phyloP scores from a whole-genome alignment of 2,329 filamentous ascomycete species.

The Dothideomycetes sp. region DNA sequence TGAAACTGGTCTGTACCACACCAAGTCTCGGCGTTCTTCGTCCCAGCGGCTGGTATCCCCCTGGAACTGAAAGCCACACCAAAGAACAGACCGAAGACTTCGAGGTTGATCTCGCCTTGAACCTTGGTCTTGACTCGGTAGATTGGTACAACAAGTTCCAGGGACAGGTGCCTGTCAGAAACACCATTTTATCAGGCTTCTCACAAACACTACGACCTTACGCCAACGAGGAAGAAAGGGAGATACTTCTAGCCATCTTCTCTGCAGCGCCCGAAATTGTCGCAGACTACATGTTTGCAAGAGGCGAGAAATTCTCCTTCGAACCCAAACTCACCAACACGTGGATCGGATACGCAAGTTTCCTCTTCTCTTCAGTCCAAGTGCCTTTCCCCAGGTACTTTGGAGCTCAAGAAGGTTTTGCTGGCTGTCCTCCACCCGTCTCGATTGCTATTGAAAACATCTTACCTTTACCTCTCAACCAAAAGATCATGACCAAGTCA shows the following conservation, averaged over 20 bases:
- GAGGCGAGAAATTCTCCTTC: constrained; percentile 56
- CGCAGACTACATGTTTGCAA: constrained; percentile 71
- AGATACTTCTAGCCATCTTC: constrained; percentile 74
- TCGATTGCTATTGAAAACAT: constrained; percentile 77
- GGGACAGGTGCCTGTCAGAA: constrained; percentile 63
- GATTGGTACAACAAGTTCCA: constrained; percentile 47
- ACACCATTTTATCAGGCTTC: constrained; percentile 70
- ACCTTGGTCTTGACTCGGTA: constrained; percentile 62
- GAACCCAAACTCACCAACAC: constrained; percentile 87
- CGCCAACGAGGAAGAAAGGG: constrained; percentile 68
- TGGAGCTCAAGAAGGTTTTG: constrained; percentile 55
- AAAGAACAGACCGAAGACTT: constrained; percentile 21
- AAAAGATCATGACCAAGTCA: constrained; percentile 70
- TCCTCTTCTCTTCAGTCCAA: constrained; percentile 73
- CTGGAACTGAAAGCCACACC: constrained; percentile 45
- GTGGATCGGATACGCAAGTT: constrained; percentile 89
- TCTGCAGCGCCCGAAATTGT: constrained; percentile 74
- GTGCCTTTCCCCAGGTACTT: constrained; percentile 64
- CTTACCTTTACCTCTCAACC: constrained; percentile 70
- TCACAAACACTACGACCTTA: constrained; percentile 73
- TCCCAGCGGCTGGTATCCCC: constrained; percentile 77
- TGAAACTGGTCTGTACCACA: constrained; percentile 66
- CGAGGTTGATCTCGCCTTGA: constrained; percentile 49
- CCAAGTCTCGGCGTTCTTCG: constrained; percentile 63
- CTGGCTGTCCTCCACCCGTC: constrained; percentile 64